Conservation (phyloP, 1,284 basidiomycete species). For the Sporisorium graminicola region DNA sequence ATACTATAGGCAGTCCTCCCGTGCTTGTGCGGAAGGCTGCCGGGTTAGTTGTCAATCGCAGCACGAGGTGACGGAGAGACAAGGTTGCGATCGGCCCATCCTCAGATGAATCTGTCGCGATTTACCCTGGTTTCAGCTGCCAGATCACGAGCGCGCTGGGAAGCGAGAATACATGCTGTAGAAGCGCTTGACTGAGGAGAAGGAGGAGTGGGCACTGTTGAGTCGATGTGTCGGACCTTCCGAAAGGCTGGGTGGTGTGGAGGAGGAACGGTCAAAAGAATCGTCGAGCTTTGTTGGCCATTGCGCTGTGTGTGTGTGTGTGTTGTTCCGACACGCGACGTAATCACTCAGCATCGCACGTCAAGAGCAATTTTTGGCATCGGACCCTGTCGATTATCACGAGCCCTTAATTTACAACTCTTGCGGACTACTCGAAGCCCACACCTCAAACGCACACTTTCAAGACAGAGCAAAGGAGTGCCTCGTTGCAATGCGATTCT, state of each 20-base stretch:
- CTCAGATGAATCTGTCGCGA: neutral
- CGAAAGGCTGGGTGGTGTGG: neutral
- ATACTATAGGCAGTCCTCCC: too few relatives aligned
- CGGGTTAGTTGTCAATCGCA: neutral
- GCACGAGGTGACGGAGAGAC: neutral
- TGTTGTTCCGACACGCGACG: neutral
- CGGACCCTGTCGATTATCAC: constrained; percentile 2
- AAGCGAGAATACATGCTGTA: neutral
- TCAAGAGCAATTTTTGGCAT: neutral
- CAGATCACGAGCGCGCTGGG: neutral
- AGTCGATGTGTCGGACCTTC: neutral
- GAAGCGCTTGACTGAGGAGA: neutral
- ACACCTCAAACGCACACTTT: too few relatives aligned
- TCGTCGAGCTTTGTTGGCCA: neutral
- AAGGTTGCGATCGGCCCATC: neutral
- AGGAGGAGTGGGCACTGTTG: neutral
- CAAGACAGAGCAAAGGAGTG: neutral
- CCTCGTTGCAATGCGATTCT: too few relatives aligned
- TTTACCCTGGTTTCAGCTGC: neutral
- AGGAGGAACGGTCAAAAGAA: neutral
- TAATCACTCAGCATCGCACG: neutral
- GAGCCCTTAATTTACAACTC: neutral
- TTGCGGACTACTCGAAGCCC: too few relatives aligned
- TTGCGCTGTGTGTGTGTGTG: neutral
- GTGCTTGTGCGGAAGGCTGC: neutral